Evolutionary conservation across 2,329 filamentous ascomycete species (phyloP).

Genomic region (Dactylonectria estremocensis): DNA sequence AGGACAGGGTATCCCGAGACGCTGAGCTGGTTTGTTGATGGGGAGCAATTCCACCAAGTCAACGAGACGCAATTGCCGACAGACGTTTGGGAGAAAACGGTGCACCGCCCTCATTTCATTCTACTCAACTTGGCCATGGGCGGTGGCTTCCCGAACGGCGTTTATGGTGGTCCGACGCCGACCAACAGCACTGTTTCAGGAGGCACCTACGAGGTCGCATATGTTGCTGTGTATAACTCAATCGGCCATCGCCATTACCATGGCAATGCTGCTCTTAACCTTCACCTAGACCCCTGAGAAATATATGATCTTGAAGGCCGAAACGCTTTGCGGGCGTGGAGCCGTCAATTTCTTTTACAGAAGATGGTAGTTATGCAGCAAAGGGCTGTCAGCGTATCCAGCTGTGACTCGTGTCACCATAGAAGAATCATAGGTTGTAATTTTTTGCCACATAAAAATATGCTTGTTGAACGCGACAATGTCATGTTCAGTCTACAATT

Average conservation of each 20-base stretch:
- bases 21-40: conserved; percentile 3
- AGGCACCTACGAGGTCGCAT: not conserved
- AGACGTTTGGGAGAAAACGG: not conserved
- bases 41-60: not conserved
- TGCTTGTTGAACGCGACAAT: no score
- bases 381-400: no score
- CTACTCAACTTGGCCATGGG: conserved; percentile 3
- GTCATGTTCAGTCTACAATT: no score
- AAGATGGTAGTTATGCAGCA: not conserved
- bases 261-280: not conserved
- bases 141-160: not conserved
- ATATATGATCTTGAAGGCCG: not conserved
- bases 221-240: not conserved
- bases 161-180: not conserved
- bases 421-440: no score
- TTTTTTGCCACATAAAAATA: no score
- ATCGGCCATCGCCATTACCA: not conserved
- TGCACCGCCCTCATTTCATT: not conserved
- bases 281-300: not conserved
- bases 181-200: conserved; percentile 1
- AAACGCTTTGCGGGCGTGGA: not conserved
- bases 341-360: not conserved
- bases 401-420: no score
- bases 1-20: not conserved
- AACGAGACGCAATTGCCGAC: not conserved